Evolutionary conservation across 352 stramenopile species (phyloP), one percentile per base, ranked within the genome.

Genomic region (Globisporangium canariense): DNA sequence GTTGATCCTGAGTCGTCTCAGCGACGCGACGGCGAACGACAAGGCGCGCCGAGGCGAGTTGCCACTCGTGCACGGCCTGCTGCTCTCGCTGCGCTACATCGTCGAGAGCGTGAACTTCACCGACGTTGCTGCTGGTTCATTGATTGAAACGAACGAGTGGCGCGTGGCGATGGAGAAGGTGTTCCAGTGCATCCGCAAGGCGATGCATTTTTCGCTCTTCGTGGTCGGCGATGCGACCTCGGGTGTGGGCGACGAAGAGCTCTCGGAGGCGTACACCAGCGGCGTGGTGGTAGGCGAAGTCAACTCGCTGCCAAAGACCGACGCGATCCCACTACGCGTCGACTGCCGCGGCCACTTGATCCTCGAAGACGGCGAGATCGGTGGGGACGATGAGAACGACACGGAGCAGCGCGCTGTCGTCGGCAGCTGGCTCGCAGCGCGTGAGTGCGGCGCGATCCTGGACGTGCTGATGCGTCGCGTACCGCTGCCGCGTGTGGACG

Each of bases 311-410:
- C 70, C 64, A 6, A 82, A 83, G 62, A 79, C 78, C 1, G 70
- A 70, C 13, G 70, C 69, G 50, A 86, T 87, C 8, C 79, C 81
- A 2, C 50, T 93, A 41, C 81, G 77, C 47, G 78, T 97, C 7
- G 86, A 97, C 64, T 95, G 83, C 62, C 76, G 81, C 8, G 87
- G 87, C 14, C 88, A 94, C 60, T 69, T 91, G 43, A 90, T 93
- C 55, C 65, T 93, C 32, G 80, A 91, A 28, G 66, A 77, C 54
- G 74, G 56, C 28, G 65, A 68, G 0, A 60, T 75, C n/a, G 74
- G 73, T 22, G 76, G 76, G 10, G 69, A 75, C 32, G 76, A 83
- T 10, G 79, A 75, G 40, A 78, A 64, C 22, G 83, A 90, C 43
- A 68, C 74, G 4, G 75, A 89, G 30, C 85, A 96, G 57, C 84